phyloP scores from a whole-genome alignment of 768 basidiomycete genomes.

The Paxillus rubicundulus region DNA sequence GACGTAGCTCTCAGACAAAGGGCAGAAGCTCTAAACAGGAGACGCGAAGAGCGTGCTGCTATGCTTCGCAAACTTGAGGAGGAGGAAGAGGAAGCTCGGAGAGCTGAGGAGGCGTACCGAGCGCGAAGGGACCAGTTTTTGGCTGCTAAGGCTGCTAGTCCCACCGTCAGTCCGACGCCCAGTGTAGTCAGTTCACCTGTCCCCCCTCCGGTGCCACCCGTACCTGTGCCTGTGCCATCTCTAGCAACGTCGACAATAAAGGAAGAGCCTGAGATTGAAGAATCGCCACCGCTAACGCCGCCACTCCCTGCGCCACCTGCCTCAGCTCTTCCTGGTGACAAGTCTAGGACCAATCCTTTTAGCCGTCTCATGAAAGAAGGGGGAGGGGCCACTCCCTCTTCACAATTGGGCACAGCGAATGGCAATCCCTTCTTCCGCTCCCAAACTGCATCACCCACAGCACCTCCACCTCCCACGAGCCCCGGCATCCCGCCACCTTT shows the following conservation, averaged over 20 bases:
- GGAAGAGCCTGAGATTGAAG: slow-evolving; percentile 11
- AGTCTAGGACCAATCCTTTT: slow-evolving; percentile 77
- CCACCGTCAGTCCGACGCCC: slow-evolving; percentile 19
- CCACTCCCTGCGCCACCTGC: slow-evolving; percentile 27
- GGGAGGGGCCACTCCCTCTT: slow-evolving; percentile 28
- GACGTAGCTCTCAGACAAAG: slow-evolving; percentile 67
- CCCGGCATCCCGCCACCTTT: slow-evolving; percentile 42
- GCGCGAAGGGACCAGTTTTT: slow-evolving; percentile 33
- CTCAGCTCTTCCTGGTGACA: slow-evolving; percentile 36
- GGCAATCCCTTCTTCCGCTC: slow-evolving; percentile 76
- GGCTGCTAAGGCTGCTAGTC: slow-evolving; percentile 35
- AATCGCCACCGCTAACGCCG: slow-evolving; percentile 32
- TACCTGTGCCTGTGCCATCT: slow-evolving; percentile 13
- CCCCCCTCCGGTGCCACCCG: slow-evolving; percentile 33
- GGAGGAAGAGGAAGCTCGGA: slow-evolving; percentile 56
- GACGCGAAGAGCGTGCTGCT: slow-evolving; percentile 66
- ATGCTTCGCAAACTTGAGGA: slow-evolving; percentile 71
- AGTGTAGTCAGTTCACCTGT: slow-evolving; percentile 32
- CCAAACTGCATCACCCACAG: slow-evolving; percentile 40
- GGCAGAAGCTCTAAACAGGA: slow-evolving; percentile 67
- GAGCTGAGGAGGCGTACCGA: slow-evolving; percentile 42
- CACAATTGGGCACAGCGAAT: slow-evolving; percentile 29
- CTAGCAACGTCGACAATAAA: slow-evolving; percentile 10
- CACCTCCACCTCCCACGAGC: slow-evolving; percentile 37
- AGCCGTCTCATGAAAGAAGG: slow-evolving; percentile 60